phyloP scores from a whole-genome alignment of 176 grass and related monocot species.

The Juncus effusus region DNA sequence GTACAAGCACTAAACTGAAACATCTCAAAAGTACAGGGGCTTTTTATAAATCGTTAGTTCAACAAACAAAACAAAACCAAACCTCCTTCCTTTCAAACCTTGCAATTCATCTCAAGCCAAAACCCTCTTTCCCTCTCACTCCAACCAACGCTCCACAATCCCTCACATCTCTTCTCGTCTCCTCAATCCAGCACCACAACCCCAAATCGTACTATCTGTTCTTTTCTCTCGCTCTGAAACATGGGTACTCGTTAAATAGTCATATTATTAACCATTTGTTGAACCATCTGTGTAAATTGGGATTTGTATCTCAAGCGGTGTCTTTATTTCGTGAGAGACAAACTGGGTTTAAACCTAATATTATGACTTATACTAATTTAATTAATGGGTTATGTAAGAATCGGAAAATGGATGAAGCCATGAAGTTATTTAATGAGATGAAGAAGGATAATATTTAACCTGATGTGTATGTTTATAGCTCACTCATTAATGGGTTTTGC shows the following conservation, averaged over 20 bases:
- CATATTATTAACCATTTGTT: constrained; percentile 22
- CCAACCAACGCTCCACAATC: neutral
- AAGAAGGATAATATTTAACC: constrained; percentile 7
- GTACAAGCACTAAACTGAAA: no score
- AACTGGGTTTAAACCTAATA: constrained; percentile 9
- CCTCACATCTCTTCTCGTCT: constrained; percentile 21
- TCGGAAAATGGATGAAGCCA: constrained; percentile 24
- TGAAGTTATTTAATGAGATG: constrained; percentile 23
- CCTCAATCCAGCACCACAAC: constrained; percentile 7
- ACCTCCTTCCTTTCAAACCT: no score
- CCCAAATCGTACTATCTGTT: constrained; percentile 11
- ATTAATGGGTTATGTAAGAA: constrained; percentile 31
- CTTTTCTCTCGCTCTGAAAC: constrained; percentile 31
- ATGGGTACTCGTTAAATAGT: constrained; percentile 22
- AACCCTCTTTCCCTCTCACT: constrained; percentile 14
- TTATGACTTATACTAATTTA: constrained; percentile 33
- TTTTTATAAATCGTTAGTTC: no score
- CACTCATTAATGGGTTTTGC: constrained; percentile 28
- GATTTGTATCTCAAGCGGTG: constrained; percentile 23
- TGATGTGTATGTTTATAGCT: constrained; percentile 24
- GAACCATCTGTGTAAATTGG: constrained; percentile 23
- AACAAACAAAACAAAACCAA: no score
- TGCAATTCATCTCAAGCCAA: neutral
- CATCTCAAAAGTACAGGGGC: no score
- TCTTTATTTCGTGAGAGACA: constrained; percentile 25